phyloP scores from a whole-genome alignment of 257 asterid genomes.

The Solanum virginianum region DNA sequence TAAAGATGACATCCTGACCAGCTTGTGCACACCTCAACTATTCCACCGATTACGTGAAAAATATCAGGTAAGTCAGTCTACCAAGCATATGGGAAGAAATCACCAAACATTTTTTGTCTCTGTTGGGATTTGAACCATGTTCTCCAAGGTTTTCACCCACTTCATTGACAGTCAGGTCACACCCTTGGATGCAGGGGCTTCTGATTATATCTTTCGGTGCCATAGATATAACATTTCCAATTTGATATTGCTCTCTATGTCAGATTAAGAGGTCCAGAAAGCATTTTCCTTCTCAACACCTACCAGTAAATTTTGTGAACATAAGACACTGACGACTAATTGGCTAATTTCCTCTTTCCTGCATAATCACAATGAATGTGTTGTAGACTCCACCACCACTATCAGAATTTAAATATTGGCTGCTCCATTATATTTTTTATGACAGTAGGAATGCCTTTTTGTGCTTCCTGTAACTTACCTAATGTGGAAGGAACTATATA shows the following conservation, averaged over 20 bases:
- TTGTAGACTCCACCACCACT: neutral
- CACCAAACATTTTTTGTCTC: neutral
- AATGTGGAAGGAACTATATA: constrained; percentile 93
- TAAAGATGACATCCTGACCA: neutral
- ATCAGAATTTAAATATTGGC: neutral
- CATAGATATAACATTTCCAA: neutral
- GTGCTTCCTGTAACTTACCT: constrained; percentile 27
- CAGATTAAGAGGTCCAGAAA: neutral
- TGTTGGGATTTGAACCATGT: neutral
- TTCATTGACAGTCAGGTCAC: neutral
- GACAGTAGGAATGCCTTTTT: neutral
- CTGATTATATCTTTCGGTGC: neutral
- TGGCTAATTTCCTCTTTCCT: neutral
- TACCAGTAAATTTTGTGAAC: neutral
- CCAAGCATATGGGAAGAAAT: neutral
- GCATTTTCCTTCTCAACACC: neutral
- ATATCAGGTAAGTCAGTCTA: neutral
- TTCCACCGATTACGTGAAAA: neutral
- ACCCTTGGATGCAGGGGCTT: neutral
- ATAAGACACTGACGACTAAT: neutral
- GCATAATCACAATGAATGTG: neutral
- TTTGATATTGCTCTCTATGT: neutral
- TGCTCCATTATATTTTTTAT: neutral
- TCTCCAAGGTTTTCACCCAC: neutral
- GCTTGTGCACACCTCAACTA: neutral